phyloP scores from a whole-genome alignment of 106 monocot species.

The Amphibolis antarctica region DNA sequence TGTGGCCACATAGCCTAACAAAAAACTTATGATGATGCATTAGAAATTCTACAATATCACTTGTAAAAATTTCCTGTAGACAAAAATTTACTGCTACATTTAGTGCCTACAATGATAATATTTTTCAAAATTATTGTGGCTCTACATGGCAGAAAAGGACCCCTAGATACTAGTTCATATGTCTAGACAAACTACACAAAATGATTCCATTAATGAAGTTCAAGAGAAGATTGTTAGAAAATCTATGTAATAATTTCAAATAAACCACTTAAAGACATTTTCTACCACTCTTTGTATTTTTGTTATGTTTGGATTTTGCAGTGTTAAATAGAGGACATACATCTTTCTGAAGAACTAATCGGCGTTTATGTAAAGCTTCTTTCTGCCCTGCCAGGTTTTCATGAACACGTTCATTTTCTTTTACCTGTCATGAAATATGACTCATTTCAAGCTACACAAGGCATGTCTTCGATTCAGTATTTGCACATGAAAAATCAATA shows the following conservation, averaged over 20 bases:
- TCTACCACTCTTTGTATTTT: not conserved
- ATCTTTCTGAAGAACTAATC: constrained; percentile 67
- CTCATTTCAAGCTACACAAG: not conserved
- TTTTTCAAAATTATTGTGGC: too few species aligned
- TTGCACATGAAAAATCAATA: constrained; percentile 1
- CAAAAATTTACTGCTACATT: too few species aligned
- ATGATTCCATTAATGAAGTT: too few species aligned
- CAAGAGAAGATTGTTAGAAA: too few species aligned
- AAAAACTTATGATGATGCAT: too few species aligned
- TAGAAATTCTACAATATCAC: too few species aligned
- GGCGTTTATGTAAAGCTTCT: constrained; percentile 40
- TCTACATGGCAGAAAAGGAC: not conserved
- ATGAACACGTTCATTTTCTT: constrained; percentile 54
- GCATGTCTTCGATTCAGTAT: not conserved
- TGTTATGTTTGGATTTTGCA: not conserved
- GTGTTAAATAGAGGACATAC: constrained; percentile 26
- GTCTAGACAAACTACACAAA: too few species aligned
- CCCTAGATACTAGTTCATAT: too few species aligned
- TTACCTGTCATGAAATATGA: constrained; percentile 22
- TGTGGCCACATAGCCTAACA: too few species aligned
- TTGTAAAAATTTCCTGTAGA: too few species aligned
- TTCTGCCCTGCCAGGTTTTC: constrained; percentile 56
- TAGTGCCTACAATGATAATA: too few species aligned
- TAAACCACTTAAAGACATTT: not conserved
- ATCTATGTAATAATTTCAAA: too few species aligned